Evolutionary conservation across 1,139 yeast genomes (phyloP), one percentile per base, ranked within the genome.

Genomic region (Taphrina wiesneri): DNA sequence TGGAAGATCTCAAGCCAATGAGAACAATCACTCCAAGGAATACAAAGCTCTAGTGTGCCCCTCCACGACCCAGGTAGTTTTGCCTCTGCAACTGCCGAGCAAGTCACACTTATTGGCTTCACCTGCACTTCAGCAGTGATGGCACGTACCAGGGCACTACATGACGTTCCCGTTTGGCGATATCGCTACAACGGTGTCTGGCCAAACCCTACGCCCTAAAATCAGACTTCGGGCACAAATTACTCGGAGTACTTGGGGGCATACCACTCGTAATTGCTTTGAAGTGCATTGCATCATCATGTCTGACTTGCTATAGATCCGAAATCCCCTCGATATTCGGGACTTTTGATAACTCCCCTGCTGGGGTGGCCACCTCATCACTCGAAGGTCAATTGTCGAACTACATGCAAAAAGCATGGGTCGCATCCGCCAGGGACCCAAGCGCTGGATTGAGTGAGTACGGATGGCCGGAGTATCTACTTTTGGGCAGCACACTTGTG

Each of bases 381-480:
- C 46, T 34, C 19, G 51, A 56, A 17, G 26, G 36, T 43, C 46
- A 41, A 17, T 26, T 45, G 7, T 41, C 51, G 21, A 17, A 39
- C 19, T 41, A 25, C 34, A 41, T 56, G 5, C 60, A 56, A 32
- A 51, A 43, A 9, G 60, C 47, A 11, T 56, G 60, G 60, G 60
- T 45, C 11, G 60, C 60, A n/a, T 56, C 39, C 41, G 60, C 60
- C 5, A 32, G 51, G 15, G 36, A 56, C 19, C 60, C 60, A 43
- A 23, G 32, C 21, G n/a, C 23, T n/a, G 60, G 60, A 9, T 34
- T 56, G 28, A 39, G 15, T 19, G 11, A 26, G n/a, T 56, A 56
- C 21, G 60, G 60, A 19, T 56, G 60, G 60, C 60, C 60, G 26
- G 41, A 13, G 26, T 56, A 56, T 39, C 36, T 26, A n/a, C n/a